A percentile compares a stretch with the other conserved stretches of the same genome.
Conservation (phyloP, 2,329 filamentous ascomycete genomes). For the Xylaria sp. region DNA sequence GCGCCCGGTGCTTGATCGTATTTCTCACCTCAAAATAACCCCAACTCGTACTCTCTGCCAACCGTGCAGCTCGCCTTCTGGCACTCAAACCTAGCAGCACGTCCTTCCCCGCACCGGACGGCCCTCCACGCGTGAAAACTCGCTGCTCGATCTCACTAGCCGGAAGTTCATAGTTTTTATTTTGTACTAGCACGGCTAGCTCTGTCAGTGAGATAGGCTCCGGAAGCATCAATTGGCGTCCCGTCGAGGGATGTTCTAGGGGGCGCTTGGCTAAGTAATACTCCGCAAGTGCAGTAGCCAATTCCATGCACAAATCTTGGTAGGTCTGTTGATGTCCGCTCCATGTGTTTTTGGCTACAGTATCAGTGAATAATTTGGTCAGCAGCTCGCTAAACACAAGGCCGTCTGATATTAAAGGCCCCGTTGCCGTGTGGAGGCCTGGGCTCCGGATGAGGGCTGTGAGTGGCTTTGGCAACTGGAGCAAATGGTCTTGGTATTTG, state of each 20-base stretch:
- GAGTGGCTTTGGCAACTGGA: background rate
- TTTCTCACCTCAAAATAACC: slow-evolving; percentile 1
- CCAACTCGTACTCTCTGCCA: background rate
- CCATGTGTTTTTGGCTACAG: background rate
- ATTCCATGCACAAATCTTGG: background rate
- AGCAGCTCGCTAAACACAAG: background rate
- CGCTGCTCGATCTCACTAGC: slow-evolving; percentile 1
- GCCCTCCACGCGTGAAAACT: background rate
- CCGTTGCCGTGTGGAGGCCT: background rate
- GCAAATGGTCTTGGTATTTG: background rate
- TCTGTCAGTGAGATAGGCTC: background rate
- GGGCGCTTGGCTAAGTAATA: background rate
- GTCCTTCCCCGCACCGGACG: background rate
- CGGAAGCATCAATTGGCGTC: background rate
- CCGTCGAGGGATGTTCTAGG: background rate
- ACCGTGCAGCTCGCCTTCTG: background rate
- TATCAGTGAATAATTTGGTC: background rate
- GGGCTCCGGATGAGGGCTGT: background rate
- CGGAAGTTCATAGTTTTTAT: background rate
- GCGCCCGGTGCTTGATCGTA: background rate
- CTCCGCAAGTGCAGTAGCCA: background rate
- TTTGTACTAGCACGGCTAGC: background rate
- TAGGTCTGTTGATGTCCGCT: background rate
- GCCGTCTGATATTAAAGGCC: background rate
- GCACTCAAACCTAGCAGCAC: background rate